These are phyloP conservation scores for Phytophthora pisi DNA, from an alignment of 352 stramenopile genomes.

Conservation along the genomic window DNA sequence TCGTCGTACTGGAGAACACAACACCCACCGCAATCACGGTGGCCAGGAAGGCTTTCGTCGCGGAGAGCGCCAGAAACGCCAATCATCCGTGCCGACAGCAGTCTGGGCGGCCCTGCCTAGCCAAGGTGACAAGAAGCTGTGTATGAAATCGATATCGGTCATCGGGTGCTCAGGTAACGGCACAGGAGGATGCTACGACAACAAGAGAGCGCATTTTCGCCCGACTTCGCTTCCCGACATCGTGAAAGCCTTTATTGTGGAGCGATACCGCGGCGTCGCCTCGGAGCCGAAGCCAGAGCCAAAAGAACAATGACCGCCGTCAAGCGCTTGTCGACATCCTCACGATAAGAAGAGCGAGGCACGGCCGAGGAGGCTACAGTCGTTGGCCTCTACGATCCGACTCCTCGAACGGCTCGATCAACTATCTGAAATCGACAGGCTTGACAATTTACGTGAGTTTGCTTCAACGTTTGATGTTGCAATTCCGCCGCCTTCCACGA, in stretches of 20 bases:
- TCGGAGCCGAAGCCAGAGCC: not conserved
- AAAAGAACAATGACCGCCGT: no score
- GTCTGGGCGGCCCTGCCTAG: not conserved
- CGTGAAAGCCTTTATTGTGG: not conserved
- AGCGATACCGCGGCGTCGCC: not conserved
- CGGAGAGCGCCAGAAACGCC: not conserved
- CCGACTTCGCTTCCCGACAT: not conserved
- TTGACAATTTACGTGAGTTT: not conserved
- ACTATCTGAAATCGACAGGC: no score
- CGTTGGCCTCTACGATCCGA: not conserved
- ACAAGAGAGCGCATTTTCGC: conserved; percentile 8
- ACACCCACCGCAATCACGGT: not conserved
- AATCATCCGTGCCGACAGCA: not conserved
- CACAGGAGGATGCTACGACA: conserved; percentile 6
- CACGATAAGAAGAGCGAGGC: no score
- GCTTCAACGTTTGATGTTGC: not conserved
- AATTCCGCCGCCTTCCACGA: no score
- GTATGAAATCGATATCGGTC: conserved; percentile 7
- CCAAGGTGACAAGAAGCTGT: conserved; percentile 8
- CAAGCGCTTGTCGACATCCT: no score
- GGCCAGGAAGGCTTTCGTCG: not conserved
- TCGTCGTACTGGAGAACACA: no score
- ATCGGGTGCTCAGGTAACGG: conserved; percentile 6
- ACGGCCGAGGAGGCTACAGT: no score
- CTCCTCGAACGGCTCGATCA: not conserved